Evolutionary conservation across 148 eudicot species (phyloP).

Genomic region (Polygonum maritimum): DNA sequence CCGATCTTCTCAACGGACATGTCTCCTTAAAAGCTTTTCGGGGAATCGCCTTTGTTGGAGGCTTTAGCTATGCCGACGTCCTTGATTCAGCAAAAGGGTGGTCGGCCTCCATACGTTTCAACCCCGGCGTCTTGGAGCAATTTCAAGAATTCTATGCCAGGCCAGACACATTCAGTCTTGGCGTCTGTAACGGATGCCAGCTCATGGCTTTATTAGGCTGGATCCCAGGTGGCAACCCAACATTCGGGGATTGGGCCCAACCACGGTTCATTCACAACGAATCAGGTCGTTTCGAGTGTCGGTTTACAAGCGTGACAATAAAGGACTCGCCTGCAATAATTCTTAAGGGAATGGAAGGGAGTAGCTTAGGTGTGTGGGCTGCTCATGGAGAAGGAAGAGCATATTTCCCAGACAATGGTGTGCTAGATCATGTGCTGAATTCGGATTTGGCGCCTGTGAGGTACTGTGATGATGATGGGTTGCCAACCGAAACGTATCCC

Average conservation of each 20-base stretch:
- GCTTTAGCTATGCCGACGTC: conserved; percentile 92
- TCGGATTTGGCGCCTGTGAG: conserved; percentile 63
- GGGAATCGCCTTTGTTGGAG: conserved; percentile 88
- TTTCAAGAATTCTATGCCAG: conserved; percentile 71
- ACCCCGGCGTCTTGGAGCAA: conserved; percentile 60
- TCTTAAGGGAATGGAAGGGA: conserved; percentile 73
- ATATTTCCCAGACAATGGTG: conserved; percentile 57
- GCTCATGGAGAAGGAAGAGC: conserved; percentile 98
- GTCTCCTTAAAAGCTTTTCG: conserved; percentile 53
- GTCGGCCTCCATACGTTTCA: conserved; percentile 80
- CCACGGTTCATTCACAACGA: conserved; percentile 83
- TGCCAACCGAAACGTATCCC: conserved; percentile 65
- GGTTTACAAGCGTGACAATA: conserved; percentile 75
- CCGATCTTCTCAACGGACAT: conserved; percentile 62
- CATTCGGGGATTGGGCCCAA: conserved; percentile 67
- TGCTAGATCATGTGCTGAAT: conserved; percentile 30
- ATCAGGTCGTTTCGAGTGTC: conserved; percentile 86
- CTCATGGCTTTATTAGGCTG: conserved; percentile 95
- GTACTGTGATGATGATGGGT: conserved; percentile 81
- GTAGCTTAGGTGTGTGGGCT: conserved; percentile 88
- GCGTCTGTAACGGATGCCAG: conserved; percentile 92
- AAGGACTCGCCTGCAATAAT: conserved; percentile 73
- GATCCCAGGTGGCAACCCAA: conserved; percentile 60
- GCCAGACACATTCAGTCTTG: conserved; percentile 80
- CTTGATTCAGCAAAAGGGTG: conserved; percentile 93